Evolutionary conservation across 345 rosid genomes (phyloP).

Genomic region (Hevea brasiliensis): DNA sequence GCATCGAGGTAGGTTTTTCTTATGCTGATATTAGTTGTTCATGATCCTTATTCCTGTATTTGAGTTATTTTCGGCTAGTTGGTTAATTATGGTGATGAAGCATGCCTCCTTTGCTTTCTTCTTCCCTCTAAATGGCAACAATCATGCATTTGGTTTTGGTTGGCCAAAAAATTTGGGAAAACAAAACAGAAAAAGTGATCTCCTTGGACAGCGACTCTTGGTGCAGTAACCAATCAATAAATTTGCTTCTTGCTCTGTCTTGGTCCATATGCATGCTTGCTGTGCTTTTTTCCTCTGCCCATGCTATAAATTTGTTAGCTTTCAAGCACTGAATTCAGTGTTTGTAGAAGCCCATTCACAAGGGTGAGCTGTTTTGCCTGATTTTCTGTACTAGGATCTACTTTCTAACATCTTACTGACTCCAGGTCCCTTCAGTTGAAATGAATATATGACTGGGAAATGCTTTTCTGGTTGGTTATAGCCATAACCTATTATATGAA

Average conservation of each 20-base stretch:
- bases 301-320: neutral
- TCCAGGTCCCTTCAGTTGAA: neutral
- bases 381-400: neutral
- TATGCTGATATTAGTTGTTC: constrained; percentile 5
- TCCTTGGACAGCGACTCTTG: neutral
- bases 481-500: neutral
- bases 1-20: constrained; percentile 68
- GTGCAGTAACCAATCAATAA: neutral
- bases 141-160: too few species aligned
- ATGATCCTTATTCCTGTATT: constrained; percentile 6
- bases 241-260: neutral
- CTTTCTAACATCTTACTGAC: neutral
- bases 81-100: neutral
- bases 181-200: neutral
- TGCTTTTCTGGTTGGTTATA: neutral
- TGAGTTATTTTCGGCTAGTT: neutral
- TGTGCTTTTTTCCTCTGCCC: neutral
- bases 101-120: neutral
- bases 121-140: neutral
- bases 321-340: neutral
- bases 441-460: neutral
- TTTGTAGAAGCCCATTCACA: neutral
- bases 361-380: neutral
- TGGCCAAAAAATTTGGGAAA: neutral
- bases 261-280: neutral